Conservation (phyloP, 2,329 filamentous ascomycete genomes). For the Alternaria sp. region DNA sequence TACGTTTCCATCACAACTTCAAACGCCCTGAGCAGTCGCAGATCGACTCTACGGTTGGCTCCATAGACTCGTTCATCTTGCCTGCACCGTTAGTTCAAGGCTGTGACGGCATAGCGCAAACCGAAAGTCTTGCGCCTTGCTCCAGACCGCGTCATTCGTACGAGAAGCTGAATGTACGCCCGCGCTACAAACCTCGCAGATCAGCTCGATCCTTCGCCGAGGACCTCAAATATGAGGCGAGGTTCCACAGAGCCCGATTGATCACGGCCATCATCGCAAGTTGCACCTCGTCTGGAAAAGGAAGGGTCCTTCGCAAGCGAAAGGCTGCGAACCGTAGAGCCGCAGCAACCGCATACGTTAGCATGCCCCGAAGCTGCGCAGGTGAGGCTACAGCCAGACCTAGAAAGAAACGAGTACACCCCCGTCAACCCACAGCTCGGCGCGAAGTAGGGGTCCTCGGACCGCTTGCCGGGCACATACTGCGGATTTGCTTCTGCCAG, state of each 20-base stretch:
- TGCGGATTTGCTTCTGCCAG: constrained; percentile 47
- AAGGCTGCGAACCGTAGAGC: neutral
- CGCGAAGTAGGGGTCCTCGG: constrained; percentile 6
- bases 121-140: constrained; percentile 25
- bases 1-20: constrained; percentile 31
- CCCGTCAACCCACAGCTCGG: neutral
- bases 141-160: constrained; percentile 14
- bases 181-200: constrained; percentile 3
- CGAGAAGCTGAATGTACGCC: constrained; percentile 1
- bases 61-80: constrained; percentile 16
- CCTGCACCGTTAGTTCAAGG: constrained; percentile 26
- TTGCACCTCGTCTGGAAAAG: constrained; percentile 15
- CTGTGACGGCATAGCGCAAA: constrained; percentile 36
- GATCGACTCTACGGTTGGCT: constrained; percentile 20
- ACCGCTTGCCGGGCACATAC: constrained; percentile 26
- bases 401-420: neutral
- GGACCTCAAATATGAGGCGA: constrained; percentile 17
- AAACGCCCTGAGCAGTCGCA: constrained; percentile 21
- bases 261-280: constrained; percentile 15
- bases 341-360: constrained; percentile 1
- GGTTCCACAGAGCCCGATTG: constrained; percentile 21
- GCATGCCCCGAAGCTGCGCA: neutral
- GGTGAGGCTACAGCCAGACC: neutral
- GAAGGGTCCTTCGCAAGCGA: constrained; percentile 20
- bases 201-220: constrained; percentile 9